Percentiles rank a stretch among this genome's conserved stretches.
Conservation (phyloP, 768 basidiomycete genomes). For the Serendipita sp. region DNA sequence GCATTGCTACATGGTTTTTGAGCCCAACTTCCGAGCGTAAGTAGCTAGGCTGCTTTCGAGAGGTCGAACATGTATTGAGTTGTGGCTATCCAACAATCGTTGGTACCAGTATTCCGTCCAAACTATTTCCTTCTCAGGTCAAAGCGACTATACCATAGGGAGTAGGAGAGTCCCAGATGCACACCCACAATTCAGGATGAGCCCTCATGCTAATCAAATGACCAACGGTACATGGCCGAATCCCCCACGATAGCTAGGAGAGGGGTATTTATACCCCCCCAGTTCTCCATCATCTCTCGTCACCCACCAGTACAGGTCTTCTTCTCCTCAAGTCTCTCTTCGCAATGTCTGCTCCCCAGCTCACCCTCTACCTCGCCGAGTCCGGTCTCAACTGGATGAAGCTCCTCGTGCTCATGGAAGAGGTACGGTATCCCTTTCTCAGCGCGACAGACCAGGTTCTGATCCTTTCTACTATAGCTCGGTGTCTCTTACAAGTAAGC, state of each 20-base stretch:
- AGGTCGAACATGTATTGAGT: no score
- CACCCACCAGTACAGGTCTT: neutral
- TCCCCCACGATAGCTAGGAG: neutral
- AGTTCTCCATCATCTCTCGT: neutral
- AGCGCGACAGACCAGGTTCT: neutral
- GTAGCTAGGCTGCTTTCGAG: no score
- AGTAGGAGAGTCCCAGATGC: no score
- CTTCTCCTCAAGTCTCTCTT: neutral
- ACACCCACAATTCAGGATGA: no score
- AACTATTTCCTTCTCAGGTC: no score
- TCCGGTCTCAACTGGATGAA: constrained; percentile 1
- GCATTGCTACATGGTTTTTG: no score
- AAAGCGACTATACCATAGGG: no score
- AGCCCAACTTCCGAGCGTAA: no score
- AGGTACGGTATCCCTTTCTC: neutral
- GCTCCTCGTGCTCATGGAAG: constrained; percentile 2
- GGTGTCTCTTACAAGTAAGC: constrained; percentile 1
- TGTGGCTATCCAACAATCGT: no score
- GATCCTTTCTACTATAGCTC: neutral
- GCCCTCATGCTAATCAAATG: neutral
- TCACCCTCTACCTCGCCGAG: constrained; percentile 5
- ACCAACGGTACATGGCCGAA: no score
- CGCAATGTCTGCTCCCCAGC: neutral
- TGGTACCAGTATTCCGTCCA: no score
- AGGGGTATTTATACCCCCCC: neutral